These are phyloP conservation scores for Phlyctochytrium arcticum DNA, from an alignment of 192 early-diverging fungal species.

Conservation along the genomic window DNA sequence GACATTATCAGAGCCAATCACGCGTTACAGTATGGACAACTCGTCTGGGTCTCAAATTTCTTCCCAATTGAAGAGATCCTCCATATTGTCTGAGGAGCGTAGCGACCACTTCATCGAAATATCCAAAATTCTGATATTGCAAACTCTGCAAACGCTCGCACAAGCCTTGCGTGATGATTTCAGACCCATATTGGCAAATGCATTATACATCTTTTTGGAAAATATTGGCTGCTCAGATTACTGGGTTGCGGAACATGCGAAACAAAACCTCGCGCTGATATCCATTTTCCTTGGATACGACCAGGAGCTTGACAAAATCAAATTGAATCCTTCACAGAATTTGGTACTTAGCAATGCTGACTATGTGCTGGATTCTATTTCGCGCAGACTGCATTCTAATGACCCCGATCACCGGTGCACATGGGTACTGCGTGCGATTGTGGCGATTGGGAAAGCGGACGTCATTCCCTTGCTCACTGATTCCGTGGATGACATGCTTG, in stretches of 20 bases:
- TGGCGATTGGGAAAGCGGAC: conserved; percentile 19
- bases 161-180: too few species aligned
- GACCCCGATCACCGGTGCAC: conserved; percentile 25
- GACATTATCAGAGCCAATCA: too few species aligned
- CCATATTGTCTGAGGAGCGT: too few species aligned
- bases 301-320: conserved; percentile 4
- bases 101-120: too few species aligned
- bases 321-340: neutral
- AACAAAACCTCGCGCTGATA: too few species aligned
- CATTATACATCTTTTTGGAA: conserved; percentile 33
- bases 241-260: conserved; percentile 20
- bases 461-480: conserved; percentile 34
- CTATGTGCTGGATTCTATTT: conserved; percentile 37
- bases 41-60: too few species aligned
- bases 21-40: too few species aligned
- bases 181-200: conserved; percentile 28
- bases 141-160: too few species aligned
- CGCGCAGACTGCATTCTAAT: conserved; percentile 25
- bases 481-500: conserved; percentile 35
- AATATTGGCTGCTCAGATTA: conserved; percentile 30
- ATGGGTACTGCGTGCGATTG: conserved; percentile 24
- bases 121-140: too few species aligned
- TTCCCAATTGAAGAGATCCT: too few species aligned
- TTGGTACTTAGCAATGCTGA: conserved; percentile 34
- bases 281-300: neutral